Percentiles rank a stretch among this genome's conserved stretches.
Evolutionary conservation across 768 basidiomycete genomes (phyloP).

Genomic region (Podaxis rugospora): DNA sequence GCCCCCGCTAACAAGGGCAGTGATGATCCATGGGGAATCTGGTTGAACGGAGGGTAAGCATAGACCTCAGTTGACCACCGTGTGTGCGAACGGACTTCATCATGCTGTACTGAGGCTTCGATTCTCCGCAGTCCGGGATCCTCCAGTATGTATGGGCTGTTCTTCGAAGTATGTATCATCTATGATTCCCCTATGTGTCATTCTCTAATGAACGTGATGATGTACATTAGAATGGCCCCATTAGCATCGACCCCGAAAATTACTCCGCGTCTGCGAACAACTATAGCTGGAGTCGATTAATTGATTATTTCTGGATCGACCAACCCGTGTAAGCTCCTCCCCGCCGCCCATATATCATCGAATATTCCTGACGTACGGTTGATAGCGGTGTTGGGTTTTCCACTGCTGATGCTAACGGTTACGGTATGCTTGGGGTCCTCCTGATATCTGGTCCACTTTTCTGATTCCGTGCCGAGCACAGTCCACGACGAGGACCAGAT

Average conservation of each 20-base stretch:
- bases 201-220: background rate
- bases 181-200: background rate
- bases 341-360: background rate
- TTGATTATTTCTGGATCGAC: conserved; percentile 72
- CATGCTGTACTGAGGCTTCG: background rate
- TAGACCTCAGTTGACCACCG: background rate
- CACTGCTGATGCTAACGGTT: conserved; percentile 59
- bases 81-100: background rate
- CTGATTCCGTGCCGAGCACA: conserved; percentile 14
- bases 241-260: conserved; percentile 44
- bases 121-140: conserved; percentile 50
- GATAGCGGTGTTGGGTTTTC: conserved; percentile 52
- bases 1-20: conserved; percentile 23
- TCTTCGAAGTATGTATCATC: conserved; percentile 52
- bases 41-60: conserved; percentile 62
- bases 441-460: background rate
- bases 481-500: conserved; percentile 65
- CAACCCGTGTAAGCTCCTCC: conserved; percentile 52
- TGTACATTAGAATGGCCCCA: conserved; percentile 58
- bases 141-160: conserved; percentile 60
- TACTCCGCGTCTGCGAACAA: conserved; percentile 46
- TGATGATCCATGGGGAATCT: conserved; percentile 64
- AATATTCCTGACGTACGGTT: conserved; percentile 4
- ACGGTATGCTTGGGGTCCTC: conserved; percentile 35
- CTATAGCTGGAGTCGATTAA: conserved; percentile 53